Base-by-base conservation (phyloP, 768 basidiomycete genomes). In the Mycena vulgaris region DNA sequence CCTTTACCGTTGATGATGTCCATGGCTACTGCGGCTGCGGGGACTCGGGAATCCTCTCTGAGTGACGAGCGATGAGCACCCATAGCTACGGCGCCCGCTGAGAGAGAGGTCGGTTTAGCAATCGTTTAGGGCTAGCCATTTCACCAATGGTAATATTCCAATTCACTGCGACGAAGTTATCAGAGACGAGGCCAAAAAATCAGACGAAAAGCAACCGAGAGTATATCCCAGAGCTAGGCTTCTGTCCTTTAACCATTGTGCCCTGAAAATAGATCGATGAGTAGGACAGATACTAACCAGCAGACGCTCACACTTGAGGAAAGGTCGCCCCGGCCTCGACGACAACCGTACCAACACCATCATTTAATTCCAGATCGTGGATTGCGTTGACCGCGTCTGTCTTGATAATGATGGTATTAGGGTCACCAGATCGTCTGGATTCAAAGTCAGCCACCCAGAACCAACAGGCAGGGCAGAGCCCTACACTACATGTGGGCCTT, bases 401-500 rank as follows among this genome's bases (percentile, higher is more conserved):
- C 63, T 79, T 80, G 73, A 83, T 71, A 45, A 83, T 81, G 25
- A 81, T 67, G 23, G 82, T 82, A 33, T 75, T 73, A 0, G 80
- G 76, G 62, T 81, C 80, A 58, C 81, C 82, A 27, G 80, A 80
- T 83, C 80, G 60, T 80, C 80, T 82, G 52, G 13, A 31, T 49
- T 1, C 0, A 8, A n/a, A 28, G 27, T 5, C 23, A 17, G 16
- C 23, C 23, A n/a, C 7, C 11, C 16, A 5, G 23, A 13, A 9
- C 33, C 11, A 21, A 25, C 5, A 39, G 13, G 64, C 80, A 65
- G 61, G 19, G 19, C 14, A 16, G 40, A 13, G 40, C 11, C 40
- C 5, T 40, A 81, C 81, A 82, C 81, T 80, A 82, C 82, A 83
- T 83, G 66, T 83, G 82, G 13, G 77, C 81, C 51, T 83, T 83